phyloP scores from a whole-genome alignment of 139 green algal species.

The Chlorella sp. region DNA sequence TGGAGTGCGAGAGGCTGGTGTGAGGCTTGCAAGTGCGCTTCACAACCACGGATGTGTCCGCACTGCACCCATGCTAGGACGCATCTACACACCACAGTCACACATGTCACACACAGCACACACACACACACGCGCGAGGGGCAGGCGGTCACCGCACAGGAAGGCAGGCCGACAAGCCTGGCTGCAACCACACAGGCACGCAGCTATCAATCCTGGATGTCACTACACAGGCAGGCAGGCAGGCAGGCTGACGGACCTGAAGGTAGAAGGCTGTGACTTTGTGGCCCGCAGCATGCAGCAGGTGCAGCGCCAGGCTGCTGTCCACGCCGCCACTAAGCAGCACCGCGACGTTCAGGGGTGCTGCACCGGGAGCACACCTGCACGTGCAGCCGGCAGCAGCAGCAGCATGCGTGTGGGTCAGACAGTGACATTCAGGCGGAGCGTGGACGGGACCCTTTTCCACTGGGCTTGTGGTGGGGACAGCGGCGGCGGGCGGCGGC shows the following conservation, averaged over 20 bases:
- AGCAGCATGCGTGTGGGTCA: not conserved
- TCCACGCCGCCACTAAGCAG: conserved; percentile 97
- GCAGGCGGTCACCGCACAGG: no score
- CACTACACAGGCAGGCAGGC: no score
- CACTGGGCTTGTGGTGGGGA: no score
- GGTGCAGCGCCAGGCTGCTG: conserved; percentile 89
- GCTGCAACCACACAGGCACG: no score
- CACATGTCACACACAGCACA: not conserved
- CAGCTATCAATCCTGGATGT: no score
- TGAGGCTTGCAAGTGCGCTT: not conserved
- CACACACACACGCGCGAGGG: no score
- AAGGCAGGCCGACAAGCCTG: no score
- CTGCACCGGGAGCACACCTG: conserved; percentile 30
- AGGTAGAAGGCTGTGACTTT: conserved; percentile 87
- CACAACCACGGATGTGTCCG: not conserved
- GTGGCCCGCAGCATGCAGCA: conserved; percentile 87
- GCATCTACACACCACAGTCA: not conserved
- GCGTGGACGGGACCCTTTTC: no score
- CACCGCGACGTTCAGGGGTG: conserved; percentile 75
- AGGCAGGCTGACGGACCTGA: conserved; percentile 85
- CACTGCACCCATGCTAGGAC: not conserved
- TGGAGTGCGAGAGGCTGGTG: no score
- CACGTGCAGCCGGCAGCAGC: not conserved
- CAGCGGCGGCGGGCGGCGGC: not conserved
- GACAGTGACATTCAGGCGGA: not conserved